Evolutionary conservation across 768 basidiomycete genomes (phyloP), one percentile per base, ranked within the genome.

Genomic region (Hygrocybe coccinea): DNA sequence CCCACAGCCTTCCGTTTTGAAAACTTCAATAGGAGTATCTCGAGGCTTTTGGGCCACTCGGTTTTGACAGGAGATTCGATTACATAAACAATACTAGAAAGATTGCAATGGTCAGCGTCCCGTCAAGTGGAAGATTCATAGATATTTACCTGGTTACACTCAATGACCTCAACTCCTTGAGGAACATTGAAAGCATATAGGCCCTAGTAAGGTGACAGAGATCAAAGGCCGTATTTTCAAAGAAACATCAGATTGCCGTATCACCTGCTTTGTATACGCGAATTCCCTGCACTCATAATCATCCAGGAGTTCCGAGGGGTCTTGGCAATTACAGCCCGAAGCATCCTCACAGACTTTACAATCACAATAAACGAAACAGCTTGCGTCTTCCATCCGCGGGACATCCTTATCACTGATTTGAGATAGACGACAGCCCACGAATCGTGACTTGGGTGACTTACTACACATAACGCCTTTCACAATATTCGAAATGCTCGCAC

Each of bases 11-110:
- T 52, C 36, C 0, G 86, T 88, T 59, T 84, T 80, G 75, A 87
- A 87, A n/a, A 89, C 67, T 59, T 87, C 80, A 8, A 89, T 73
- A 2, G 79, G 72, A 10, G 83, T 59, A 44, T 80, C 71, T 24
- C 87, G 76, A 6, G 85, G 79, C 24, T 58, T 67, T 58, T 88
- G 87, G 2, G 79, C 80, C 6, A 86, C 79, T 19, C 85, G 80
- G 60, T 87, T 88, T 2, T 60, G 68, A 60, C 86, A 89, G 8
- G 38, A 34, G 3, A 8, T 29, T 9, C 56, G 48, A 33, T 60
- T 64, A 56, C 84, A 86, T 6, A 44, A 49, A 52, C 85, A 86
- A 24, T 67, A 62, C 79, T 81, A 59, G 46, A 10, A 29, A 29
- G 29, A 29, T 17, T 50, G 3, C n/a, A 25, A 5, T 17, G 9